Evolutionary conservation across 306 rosid genomes (phyloP).

Genomic region (Lathyrus tuberosus): DNA sequence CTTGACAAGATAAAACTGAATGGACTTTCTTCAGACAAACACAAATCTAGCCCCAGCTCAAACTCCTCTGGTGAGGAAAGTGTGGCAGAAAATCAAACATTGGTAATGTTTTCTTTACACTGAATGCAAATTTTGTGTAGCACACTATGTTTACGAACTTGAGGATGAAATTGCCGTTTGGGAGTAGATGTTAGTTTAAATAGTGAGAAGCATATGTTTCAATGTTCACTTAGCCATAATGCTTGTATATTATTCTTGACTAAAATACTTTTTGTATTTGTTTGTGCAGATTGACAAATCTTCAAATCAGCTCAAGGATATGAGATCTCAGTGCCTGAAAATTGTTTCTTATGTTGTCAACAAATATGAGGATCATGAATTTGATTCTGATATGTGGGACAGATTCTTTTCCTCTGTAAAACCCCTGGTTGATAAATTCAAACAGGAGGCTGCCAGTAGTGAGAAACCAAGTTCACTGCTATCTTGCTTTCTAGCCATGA

Average conservation of each 20-base stretch:
- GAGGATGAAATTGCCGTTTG: slow-evolving; percentile 12
- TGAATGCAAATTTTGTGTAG: slow-evolving; percentile 2
- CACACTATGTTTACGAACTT: slow-evolving; percentile 7
- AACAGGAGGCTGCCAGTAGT: slow-evolving; percentile 84
- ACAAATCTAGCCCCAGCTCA: slow-evolving; percentile 23
- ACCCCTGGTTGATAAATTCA: slow-evolving; percentile 67
- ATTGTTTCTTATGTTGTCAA: slow-evolving; percentile 64
- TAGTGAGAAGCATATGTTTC: slow-evolving; percentile 8
- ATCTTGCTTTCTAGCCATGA: slow-evolving; percentile 90
- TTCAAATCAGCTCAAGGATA: slow-evolving; percentile 76
- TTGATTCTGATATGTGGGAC: slow-evolving; percentile 74
- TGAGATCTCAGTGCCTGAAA: slow-evolving; percentile 87
- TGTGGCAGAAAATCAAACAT: slow-evolving; percentile 38
- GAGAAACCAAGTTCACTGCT: slow-evolving; percentile 93
- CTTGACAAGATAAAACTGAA: slow-evolving; percentile 52
- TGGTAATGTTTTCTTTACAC: slow-evolving; percentile 55
- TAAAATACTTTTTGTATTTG: slow-evolving; percentile 19
- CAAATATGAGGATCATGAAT: slow-evolving; percentile 74
- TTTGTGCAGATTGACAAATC: slow-evolving; percentile 55
- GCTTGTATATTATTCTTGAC: neutral
- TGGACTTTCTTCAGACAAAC: slow-evolving; percentile 46
- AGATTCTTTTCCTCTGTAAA: slow-evolving; percentile 74
- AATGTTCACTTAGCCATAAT: neutral
- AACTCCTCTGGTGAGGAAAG: slow-evolving; percentile 39
- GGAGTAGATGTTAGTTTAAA: slow-evolving; percentile 2